Evolutionary conservation across 2,329 filamentous ascomycete species (phyloP).

Genomic region (Fusarium pseudonygamai): DNA sequence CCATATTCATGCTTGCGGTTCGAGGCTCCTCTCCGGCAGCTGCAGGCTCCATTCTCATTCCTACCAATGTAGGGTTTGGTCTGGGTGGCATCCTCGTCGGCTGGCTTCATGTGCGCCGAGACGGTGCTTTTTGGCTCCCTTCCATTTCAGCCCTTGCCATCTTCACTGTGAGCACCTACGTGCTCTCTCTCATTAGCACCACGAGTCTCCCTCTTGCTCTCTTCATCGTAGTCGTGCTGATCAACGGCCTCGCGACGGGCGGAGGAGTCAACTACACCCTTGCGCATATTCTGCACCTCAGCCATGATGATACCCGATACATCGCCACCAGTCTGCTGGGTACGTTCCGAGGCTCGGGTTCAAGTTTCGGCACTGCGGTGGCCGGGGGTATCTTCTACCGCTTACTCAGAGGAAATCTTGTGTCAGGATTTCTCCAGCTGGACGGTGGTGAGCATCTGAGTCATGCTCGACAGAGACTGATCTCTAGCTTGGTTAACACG

Average conservation of each 20-base stretch:
- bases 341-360: slow-evolving; percentile 84
- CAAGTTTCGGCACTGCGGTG: slow-evolving; percentile 81
- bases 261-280: slow-evolving; percentile 82
- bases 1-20: slow-evolving; percentile 81
- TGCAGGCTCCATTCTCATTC: slow-evolving; percentile 80
- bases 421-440: slow-evolving; percentile 63
- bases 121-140: slow-evolving; percentile 77
- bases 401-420: slow-evolving; percentile 64
- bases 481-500: slow-evolving; percentile 60
- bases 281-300: slow-evolving; percentile 80
- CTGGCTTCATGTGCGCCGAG: slow-evolving; percentile 77
- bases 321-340: slow-evolving; percentile 79
- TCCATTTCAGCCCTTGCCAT: slow-evolving; percentile 67
- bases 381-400: slow-evolving; percentile 80
- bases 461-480: slow-evolving; percentile 50
- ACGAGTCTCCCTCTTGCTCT: slow-evolving; percentile 58
- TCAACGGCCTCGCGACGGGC: slow-evolving; percentile 78
- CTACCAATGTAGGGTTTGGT: slow-evolving; percentile 84
- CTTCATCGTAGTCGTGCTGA: slow-evolving; percentile 70
- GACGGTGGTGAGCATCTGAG: slow-evolving; percentile 51
- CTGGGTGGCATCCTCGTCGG: slow-evolving; percentile 78
- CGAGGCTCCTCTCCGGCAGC: slow-evolving; percentile 73
- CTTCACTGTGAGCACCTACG: slow-evolving; percentile 69
- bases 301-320: slow-evolving; percentile 72
- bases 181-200: slow-evolving; percentile 65